Conservation (phyloP, 148 eudicot genomes). For the Vaccinium corymbosum region DNA sequence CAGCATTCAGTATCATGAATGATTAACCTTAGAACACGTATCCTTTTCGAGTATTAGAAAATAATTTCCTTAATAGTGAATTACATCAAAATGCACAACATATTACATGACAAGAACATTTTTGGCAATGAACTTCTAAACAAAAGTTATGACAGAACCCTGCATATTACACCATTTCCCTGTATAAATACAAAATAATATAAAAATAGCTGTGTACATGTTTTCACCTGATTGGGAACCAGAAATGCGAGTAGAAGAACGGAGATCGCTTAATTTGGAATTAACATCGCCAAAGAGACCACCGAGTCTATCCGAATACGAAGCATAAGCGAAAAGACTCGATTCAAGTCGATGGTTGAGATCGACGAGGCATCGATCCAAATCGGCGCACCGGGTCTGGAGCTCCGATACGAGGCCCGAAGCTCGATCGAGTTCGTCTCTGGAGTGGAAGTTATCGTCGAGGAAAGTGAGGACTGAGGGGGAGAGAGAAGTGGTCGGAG, state of each 20-base stretch:
- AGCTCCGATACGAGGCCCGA: conserved; percentile 48
- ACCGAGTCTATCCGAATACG: conserved; percentile 40
- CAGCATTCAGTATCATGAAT: not conserved
- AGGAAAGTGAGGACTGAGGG: conserved; percentile 49
- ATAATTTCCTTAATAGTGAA: too few species aligned
- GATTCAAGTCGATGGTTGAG: conserved; percentile 41
- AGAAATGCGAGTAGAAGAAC: conserved; percentile 27
- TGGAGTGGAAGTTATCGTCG: conserved; percentile 40
- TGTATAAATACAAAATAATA: not conserved
- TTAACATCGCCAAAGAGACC: conserved; percentile 39
- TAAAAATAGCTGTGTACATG: not conserved
- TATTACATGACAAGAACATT: too few species aligned
- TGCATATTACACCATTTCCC: not conserved
- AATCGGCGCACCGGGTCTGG: conserved; percentile 43
- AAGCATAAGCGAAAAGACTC: conserved; percentile 42
- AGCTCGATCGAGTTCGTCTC: conserved; percentile 38
- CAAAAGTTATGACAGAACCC: too few species aligned
- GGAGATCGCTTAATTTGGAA: conserved; percentile 31
- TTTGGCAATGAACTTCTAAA: too few species aligned
- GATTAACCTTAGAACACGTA: not conserved
- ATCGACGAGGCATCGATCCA: conserved; percentile 49
- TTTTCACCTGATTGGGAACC: conserved; percentile 25
- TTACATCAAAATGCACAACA: too few species aligned
- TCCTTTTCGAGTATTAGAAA: not conserved
- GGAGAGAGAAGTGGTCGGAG: conserved; percentile 51